phyloP scores from a whole-genome alignment of 768 basidiomycete genomes.

The Serendipita sp. region DNA sequence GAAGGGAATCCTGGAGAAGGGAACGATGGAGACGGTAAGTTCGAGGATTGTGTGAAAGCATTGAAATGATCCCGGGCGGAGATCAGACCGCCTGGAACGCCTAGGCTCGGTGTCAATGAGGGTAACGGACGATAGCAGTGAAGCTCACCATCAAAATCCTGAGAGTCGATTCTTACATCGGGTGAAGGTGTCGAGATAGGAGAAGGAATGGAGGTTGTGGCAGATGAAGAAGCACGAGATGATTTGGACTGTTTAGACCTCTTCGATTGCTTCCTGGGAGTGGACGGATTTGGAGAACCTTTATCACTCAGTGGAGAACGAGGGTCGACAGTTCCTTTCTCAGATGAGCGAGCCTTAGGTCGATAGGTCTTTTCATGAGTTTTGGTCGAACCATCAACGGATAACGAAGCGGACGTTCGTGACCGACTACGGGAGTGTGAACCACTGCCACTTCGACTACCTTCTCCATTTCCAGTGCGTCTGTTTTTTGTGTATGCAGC shows the following conservation, averaged over 20 bases:
- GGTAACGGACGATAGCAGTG: not conserved
- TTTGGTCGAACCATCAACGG: constrained; percentile 10
- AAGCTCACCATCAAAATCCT: not conserved
- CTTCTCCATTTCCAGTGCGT: constrained; percentile 20
- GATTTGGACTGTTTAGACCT: not conserved
- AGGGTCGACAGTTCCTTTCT: not conserved
- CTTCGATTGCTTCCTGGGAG: not conserved
- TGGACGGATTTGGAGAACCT: not conserved
- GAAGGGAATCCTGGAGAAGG: not conserved
- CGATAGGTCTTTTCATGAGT: not conserved
- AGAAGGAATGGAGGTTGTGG: not conserved
- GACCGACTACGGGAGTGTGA: constrained; percentile 47
- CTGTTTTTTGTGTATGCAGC: constrained; percentile 27
- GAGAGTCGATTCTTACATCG: not conserved
- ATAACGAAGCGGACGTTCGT: constrained; percentile 38
- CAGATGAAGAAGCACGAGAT: not conserved
- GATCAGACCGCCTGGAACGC: not conserved
- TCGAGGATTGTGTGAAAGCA: not conserved
- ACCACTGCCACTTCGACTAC: constrained; percentile 16
- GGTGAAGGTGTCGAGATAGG: not conserved
- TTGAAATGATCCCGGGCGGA: not conserved
- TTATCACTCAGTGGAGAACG: not conserved
- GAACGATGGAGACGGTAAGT: not conserved
- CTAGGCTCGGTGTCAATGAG: not conserved
- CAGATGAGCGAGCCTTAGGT: not conserved